phyloP scores from a whole-genome alignment of 2,329 filamentous ascomycete genomes.

The Fusarium sterilihyphosum region DNA sequence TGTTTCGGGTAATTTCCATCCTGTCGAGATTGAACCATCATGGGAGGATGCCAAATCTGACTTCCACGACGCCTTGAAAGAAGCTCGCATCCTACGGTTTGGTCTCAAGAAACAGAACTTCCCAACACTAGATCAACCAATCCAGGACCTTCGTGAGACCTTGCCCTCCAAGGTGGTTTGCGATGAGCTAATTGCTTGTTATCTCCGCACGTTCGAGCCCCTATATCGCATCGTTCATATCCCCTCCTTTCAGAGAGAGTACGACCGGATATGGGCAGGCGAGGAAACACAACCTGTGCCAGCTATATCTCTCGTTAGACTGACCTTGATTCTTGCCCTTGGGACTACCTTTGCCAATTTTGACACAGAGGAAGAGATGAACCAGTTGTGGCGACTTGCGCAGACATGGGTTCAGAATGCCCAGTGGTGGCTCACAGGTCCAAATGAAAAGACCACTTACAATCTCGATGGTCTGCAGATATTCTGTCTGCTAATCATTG shows the following conservation, averaged over 20 bases:
- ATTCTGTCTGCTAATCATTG: constrained; percentile 38
- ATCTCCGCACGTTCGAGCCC: constrained; percentile 42
- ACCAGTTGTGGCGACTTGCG: constrained; percentile 24
- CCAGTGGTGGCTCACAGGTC: constrained; percentile 42
- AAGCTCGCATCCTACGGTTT: constrained; percentile 33
- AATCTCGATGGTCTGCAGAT: constrained; percentile 40
- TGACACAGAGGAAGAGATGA: constrained; percentile 22
- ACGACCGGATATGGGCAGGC: constrained; percentile 32
- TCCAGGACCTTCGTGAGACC: constrained; percentile 29
- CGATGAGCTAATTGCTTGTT: constrained; percentile 35
- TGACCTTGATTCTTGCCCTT: constrained; percentile 36
- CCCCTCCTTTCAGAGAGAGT: constrained; percentile 38
- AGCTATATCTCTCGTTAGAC: constrained; percentile 34
- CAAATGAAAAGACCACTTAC: constrained; percentile 39
- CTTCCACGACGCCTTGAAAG: constrained; percentile 33
- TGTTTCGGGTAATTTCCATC: constrained; percentile 38
- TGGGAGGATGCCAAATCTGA: constrained; percentile 41
- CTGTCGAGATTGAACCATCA: constrained; percentile 39
- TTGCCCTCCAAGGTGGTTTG: constrained; percentile 32
- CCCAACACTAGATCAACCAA: constrained; percentile 29
- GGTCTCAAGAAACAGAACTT: constrained; percentile 28
- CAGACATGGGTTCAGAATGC: constrained; percentile 43
- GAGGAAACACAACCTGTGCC: neutral
- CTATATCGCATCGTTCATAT: constrained; percentile 41
- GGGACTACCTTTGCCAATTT: constrained; percentile 37